These are phyloP conservation scores for Phoma herbarum DNA, from an alignment of 2,329 filamentous ascomycete species.

Conservation along the genomic window DNA sequence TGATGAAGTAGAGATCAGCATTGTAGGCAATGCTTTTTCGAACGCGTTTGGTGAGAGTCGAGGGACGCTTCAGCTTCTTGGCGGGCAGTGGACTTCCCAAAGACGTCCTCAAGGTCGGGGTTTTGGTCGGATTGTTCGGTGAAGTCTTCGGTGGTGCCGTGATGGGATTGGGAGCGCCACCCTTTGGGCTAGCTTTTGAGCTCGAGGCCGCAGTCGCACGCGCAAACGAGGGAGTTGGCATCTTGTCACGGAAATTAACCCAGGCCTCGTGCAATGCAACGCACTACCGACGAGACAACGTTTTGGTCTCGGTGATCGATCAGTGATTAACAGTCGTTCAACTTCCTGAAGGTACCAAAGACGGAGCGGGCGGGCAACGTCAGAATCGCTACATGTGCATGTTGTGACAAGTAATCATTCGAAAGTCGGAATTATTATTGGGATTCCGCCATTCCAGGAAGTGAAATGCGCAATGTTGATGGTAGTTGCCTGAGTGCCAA, in stretches of 20 bases:
- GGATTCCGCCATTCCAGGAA: background rate
- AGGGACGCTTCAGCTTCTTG: slow-evolving; percentile 26
- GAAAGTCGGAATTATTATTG: too few relatives aligned
- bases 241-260: background rate
- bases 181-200: slow-evolving; percentile 11
- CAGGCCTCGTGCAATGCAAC: too few relatives aligned
- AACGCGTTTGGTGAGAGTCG: slow-evolving; percentile 18
- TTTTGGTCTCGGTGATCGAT: background rate
- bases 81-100: background rate
- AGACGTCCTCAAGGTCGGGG: background rate
- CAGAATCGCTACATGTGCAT: background rate
- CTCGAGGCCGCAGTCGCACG: slow-evolving; percentile 31
- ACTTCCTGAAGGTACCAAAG: background rate
- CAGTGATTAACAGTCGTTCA: background rate
- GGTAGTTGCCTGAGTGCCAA: slow-evolving; percentile 10
- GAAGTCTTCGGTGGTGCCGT: background rate
- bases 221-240: slow-evolving; percentile 32
- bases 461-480: background rate
- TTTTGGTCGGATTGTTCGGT: background rate
- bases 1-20: slow-evolving; percentile 27
- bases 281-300: background rate
- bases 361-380: background rate
- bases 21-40: slow-evolving; percentile 22
- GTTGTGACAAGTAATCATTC: background rate
- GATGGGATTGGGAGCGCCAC: background rate